Base-by-base conservation (phyloP, 2,329 filamentous ascomycete genomes). In the Chaetomiaceae sp. region DNA sequence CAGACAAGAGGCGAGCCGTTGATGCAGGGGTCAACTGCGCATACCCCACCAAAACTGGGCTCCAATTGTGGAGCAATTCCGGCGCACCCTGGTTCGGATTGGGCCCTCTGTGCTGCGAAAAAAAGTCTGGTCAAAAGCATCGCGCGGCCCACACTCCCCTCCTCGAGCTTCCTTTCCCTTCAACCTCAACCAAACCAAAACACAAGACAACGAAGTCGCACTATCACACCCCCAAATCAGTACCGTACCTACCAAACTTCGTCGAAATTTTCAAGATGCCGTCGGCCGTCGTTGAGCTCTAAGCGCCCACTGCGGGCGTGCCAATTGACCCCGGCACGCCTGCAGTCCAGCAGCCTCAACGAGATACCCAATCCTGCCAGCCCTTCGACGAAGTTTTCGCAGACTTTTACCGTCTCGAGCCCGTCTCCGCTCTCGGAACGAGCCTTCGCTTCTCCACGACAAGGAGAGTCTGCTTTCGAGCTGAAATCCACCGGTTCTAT, bases 221-320 rank as follows among this genome's bases (percentile, higher is more conserved):
- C 72, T 75, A 73, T 56, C 64, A 61, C 57, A 65, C 60, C 61
- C 70, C 65, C 65, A 69, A 63, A 67, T 61, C 60, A 67, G 61
- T 57, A 58, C 51, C 66, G 61, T 62, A 67, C 59, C 64, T 38
- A 57, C 62, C 58, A 77, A 80, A 82, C 84, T 86, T 85, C 78
- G 84, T 87, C 85, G 84, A 87, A 77, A 70, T 66, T 65, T 60
- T 62, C 68, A 78, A 75, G 72, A 85, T 84, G 81, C 82, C 82
- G 81, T 82, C 78, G 84, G 84, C 85, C 79, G 77, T 87, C 85
- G 85, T 84, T 88, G 86, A 86, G 87, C 88, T 92, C 86, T 95
- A 90, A 91, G 89, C 81, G 75, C 81, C 84, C 84, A 85, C 87
- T 90, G 83, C 85, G 85, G 84, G 77, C 75, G 72, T 73, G 71